Percentiles rank a stretch among this genome's conserved stretches.
Evolutionary conservation across 306 rosid species (phyloP).

Genomic region (Leucaena leucocephala): DNA sequence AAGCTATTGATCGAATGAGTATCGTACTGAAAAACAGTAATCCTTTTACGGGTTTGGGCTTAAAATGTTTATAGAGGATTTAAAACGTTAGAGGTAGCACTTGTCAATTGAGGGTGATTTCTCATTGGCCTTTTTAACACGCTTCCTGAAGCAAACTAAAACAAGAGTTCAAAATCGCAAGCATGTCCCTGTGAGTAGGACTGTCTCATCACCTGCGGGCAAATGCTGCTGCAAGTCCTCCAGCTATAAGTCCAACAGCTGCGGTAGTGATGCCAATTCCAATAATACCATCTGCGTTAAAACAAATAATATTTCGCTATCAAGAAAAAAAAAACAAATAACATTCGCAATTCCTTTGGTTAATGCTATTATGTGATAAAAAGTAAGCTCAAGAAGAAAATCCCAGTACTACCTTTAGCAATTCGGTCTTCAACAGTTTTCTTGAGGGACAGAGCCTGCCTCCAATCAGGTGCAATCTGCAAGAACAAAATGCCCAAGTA

Average conservation of each 20-base stretch:
- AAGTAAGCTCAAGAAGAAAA: conserved; percentile 14
- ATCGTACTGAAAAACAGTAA: not conserved
- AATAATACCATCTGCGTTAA: conserved; percentile 78
- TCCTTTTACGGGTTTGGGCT: not conserved
- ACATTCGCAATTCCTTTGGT: conserved; percentile 18
- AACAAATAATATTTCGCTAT: conserved; percentile 10
- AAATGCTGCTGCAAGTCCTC: conserved; percentile 89
- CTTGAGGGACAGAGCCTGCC: conserved; percentile 77
- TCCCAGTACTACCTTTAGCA: conserved; percentile 61
- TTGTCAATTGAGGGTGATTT: conserved; percentile 29
- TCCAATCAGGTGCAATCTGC: conserved; percentile 96
- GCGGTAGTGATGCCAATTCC: conserved; percentile 94
- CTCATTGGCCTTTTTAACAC: conserved; percentile 23
- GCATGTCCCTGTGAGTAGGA: conserved; percentile 1
- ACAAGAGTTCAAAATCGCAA: conserved; percentile 30
- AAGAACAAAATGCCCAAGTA: conserved; percentile 33
- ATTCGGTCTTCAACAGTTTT: conserved; percentile 68
- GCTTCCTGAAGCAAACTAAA: conserved; percentile 22
- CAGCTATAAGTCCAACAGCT: conserved; percentile 79
- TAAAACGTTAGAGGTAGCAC: conserved; percentile 2
- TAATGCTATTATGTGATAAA: not conserved
- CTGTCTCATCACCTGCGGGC: conserved; percentile 63
- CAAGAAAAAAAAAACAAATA: not conserved
- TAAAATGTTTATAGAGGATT: not conserved
- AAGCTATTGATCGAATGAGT: not conserved